Percentiles rank a stretch among this genome's conserved stretches.
Evolutionary conservation across 305 asterid species (phyloP).

Genomic region (Fraxinus angustifolia): DNA sequence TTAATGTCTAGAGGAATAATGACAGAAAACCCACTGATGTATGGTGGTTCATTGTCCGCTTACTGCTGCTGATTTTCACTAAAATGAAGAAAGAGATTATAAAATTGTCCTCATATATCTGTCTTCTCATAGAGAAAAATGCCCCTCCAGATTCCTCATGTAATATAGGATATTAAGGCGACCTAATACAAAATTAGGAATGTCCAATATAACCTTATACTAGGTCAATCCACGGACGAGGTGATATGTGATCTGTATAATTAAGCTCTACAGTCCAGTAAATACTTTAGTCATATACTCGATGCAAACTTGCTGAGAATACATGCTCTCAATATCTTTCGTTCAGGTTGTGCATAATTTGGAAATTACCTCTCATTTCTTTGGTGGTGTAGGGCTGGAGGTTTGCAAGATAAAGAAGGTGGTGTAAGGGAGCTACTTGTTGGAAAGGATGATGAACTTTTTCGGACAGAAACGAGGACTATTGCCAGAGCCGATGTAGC

Average conservation of each 20-base stretch:
- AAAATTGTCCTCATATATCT: background rate
- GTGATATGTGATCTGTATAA: background rate
- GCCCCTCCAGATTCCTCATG: background rate
- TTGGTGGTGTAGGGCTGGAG: conserved; percentile 69
- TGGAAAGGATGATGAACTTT: conserved; percentile 89
- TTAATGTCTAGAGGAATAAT: background rate
- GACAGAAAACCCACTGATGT: background rate
- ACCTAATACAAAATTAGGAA: background rate
- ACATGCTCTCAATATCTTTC: background rate
- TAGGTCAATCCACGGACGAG: background rate
- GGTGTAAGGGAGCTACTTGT: conserved; percentile 72
- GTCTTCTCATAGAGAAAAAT: background rate
- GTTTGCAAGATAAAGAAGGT: conserved; percentile 85
- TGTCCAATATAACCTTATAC: background rate
- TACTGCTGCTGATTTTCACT: background rate
- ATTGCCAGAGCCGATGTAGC: conserved; percentile 83
- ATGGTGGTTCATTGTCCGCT: background rate
- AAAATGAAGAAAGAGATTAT: background rate
- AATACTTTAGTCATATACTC: background rate
- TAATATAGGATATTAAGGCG: background rate
- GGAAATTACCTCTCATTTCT: background rate
- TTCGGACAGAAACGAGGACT: conserved; percentile 65
- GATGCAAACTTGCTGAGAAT: conserved; percentile 20
- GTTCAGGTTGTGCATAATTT: background rate
- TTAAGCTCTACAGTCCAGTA: background rate